Base-by-base conservation (phyloP, 371 early-diverging fungal species). In the Coemansia sp. region DNA sequence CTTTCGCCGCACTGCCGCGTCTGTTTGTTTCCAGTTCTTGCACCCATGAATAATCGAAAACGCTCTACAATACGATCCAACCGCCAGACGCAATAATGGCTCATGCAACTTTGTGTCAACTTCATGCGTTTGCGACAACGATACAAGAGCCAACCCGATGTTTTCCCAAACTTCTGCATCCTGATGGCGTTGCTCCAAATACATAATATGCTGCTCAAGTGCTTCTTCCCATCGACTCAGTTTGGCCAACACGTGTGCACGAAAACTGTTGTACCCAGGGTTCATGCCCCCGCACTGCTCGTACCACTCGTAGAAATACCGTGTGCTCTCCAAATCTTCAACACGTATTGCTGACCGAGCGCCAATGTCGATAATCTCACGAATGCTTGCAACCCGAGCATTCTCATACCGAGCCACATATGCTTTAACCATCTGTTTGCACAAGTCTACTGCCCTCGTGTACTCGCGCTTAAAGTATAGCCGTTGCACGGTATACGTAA, bases 361-460 rank as follows among this genome's bases (percentile, higher is more conserved):
- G 11, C 78, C 78, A 23, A 74, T 71, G 48, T 80, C 81, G 5
- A 80, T 39, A n/a, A 80, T 40, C 51, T 80, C 81, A 40, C 81
- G 74, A 26, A 80, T 59, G 14, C 33, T 50, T 1, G 79, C 70
- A 14, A 69, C 40, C 2, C 77, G 75, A 33, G 57, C 11, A 0
- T 57, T 23, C 7, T 50, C 14, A 26, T 8, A 69, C 9, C 44
- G 25, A 4, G 61, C 33, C 44, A 44, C 16, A 20, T 65, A 66
- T 16, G 21, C 71, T 5, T 5, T 2, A n/a, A 61, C 56, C 12
- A 66, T 54, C 51, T 75, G 59, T 28, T 58, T 37, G 59, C 75
- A 80, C 12, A 80, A 37, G 11, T 50, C 60, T 4, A 18, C 30
- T 2, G 68, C 42, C 4, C 16, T 9, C 1, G 33, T 26, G 33